phyloP scores from a whole-genome alignment of 768 basidiomycete species.

The Kwoniella dendrophila region DNA sequence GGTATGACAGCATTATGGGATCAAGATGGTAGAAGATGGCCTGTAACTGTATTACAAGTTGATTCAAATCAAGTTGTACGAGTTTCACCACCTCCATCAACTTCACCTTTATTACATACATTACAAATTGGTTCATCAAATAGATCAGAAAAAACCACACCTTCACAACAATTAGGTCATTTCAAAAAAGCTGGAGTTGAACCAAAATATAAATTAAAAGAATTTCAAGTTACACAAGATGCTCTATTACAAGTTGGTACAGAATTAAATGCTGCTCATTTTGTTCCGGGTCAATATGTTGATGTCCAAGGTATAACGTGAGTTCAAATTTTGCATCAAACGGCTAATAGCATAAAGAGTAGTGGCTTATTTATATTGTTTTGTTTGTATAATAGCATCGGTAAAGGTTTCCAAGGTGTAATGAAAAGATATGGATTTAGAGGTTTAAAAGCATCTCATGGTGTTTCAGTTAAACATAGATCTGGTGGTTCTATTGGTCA shows the following conservation, averaged over 20 bases:
- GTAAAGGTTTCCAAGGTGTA: constrained; percentile 93
- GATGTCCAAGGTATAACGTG: constrained; percentile 90
- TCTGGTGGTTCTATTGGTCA: constrained; percentile 90
- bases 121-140: constrained; percentile 89
- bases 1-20: constrained; percentile 96
- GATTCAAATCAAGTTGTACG: constrained; percentile 57
- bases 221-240: constrained; percentile 85
- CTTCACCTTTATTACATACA: constrained; percentile 72
- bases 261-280: constrained; percentile 84
- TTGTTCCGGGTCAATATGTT: constrained; percentile 94
- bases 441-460: constrained; percentile 89
- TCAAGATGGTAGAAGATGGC: constrained; percentile 78
- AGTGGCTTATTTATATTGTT: background rate
- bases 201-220: constrained; percentile 77
- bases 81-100: constrained; percentile 40
- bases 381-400: constrained; percentile 65
- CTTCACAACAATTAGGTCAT: constrained; percentile 81
- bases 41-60: constrained; percentile 88
- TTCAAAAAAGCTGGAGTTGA: constrained; percentile 78
- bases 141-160: constrained; percentile 69
- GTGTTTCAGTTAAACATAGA: constrained; percentile 93
- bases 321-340: constrained; percentile 52
- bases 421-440: constrained; percentile 97
- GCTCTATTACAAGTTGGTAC: constrained; percentile 90
- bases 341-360: too few relatives aligned